Conservation (phyloP, 192 early-diverging fungal species). For the Spizellomyces punctatus region DNA sequence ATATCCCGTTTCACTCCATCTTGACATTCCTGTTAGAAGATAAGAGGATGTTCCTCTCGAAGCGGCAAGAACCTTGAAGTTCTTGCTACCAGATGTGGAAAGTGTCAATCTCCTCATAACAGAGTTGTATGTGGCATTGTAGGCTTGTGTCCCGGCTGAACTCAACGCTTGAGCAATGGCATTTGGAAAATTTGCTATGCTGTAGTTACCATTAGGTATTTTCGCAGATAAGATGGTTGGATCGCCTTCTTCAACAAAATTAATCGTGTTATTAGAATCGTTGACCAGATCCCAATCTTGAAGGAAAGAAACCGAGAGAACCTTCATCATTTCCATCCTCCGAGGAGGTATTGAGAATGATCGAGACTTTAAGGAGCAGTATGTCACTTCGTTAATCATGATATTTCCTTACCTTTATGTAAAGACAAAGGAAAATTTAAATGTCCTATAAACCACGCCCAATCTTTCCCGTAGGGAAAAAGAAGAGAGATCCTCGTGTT, state of each 20-base stretch:
- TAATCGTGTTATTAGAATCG: slow-evolving; percentile 11
- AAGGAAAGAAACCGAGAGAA: slow-evolving; percentile 14
- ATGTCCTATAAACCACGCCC: slow-evolving; percentile 24
- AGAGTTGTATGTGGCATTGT: background rate
- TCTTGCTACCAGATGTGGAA: slow-evolving; percentile 1
- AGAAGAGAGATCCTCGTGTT: slow-evolving; percentile 17
- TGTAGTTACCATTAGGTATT: slow-evolving; percentile 22
- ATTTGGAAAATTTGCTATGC: slow-evolving; percentile 13
- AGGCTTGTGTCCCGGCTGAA: slow-evolving; percentile 7
- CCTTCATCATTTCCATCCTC: slow-evolving; percentile 10
- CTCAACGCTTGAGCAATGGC: slow-evolving; percentile 13
- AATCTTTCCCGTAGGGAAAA: background rate
- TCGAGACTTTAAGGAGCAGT: background rate
- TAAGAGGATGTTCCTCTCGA: slow-evolving; percentile 3
- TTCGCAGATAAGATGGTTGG: slow-evolving; percentile 16
- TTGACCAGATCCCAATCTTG: slow-evolving; percentile 25
- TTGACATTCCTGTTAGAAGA: slow-evolving; percentile 1
- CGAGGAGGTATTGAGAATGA: slow-evolving; percentile 9
- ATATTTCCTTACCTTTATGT: background rate
- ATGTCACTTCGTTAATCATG: slow-evolving; percentile 18
- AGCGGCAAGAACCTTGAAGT: background rate
- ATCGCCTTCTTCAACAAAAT: slow-evolving; percentile 22
- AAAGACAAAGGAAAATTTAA: background rate
- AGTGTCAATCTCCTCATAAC: slow-evolving; percentile 3
- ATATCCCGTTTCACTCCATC: slow-evolving; percentile 6